phyloP scores from a whole-genome alignment of 768 basidiomycete species.

The Boletus rufocinnamomeus region DNA sequence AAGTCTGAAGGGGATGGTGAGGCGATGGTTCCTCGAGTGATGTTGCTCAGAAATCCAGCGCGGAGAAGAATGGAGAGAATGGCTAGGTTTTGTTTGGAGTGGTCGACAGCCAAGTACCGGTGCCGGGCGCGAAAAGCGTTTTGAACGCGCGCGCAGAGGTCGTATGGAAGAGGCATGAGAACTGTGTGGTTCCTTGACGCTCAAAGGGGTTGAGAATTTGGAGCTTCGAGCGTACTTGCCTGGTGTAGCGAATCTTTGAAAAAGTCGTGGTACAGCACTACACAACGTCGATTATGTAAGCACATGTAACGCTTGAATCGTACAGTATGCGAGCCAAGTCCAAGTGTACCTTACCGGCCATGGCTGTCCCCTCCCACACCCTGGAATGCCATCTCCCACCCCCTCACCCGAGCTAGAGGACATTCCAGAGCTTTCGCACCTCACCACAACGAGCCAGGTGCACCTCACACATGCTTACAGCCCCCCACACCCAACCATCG shows the following conservation, averaged over 20 bases:
- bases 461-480: conserved; percentile 10
- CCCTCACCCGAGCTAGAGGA: conserved; percentile 18
- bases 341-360: too few species aligned
- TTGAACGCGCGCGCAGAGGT: conserved; percentile 88
- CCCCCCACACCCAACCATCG: conserved; percentile 15
- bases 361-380: too few species aligned
- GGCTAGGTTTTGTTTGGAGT: conserved; percentile 87
- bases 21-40: conserved; percentile 76
- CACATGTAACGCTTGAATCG: conserved; percentile 10
- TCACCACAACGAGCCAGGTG: conserved; percentile 1
- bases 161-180: conserved; percentile 65
- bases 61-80: conserved; percentile 92
- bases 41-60: conserved; percentile 79
- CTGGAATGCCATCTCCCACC: not conserved
- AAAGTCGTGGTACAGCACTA: not conserved
- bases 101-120: conserved; percentile 71
- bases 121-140: conserved; percentile 92
- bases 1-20: conserved; percentile 69
- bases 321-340: too few species aligned
- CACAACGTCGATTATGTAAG: conserved; percentile 13
- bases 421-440: conserved; percentile 21
- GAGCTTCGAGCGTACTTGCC: not conserved
- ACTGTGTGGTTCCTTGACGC: not conserved
- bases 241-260: not conserved
- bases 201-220: not conserved